phyloP scores from a whole-genome alignment of 306 rosid genomes.

The Pyrus bretschneideri region DNA sequence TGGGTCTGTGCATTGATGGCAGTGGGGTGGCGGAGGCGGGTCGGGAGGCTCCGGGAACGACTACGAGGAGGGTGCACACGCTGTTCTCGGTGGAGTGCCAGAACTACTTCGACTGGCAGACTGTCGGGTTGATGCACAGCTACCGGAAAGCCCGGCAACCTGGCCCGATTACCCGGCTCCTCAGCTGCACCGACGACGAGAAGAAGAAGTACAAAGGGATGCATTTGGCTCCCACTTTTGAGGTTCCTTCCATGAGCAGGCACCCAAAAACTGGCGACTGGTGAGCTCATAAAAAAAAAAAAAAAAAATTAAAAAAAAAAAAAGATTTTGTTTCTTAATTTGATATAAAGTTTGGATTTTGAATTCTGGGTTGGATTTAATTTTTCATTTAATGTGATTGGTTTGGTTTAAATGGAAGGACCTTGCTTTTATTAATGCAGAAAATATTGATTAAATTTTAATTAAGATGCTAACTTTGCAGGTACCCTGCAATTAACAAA shows the following conservation, averaged over 20 bases:
- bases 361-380: constrained; percentile 11
- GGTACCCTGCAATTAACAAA: constrained; percentile 99
- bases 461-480: constrained; percentile 20
- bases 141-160: constrained; percentile 75
- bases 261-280: constrained; percentile 99
- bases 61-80: constrained; percentile 61
- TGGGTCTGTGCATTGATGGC: constrained; percentile 22
- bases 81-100: constrained; percentile 97
- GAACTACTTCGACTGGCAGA: constrained; percentile 98
- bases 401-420: neutral
- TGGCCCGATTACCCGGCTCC: constrained; percentile 88
- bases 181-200: constrained; percentile 92
- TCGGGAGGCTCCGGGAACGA: constrained; percentile 28
- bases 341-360: constrained; percentile 2
- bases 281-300: constrained; percentile 19
- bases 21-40: constrained; percentile 28
- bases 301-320: no score
- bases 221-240: constrained; percentile 94
- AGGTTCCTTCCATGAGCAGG: constrained; percentile 93
- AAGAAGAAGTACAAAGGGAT: constrained; percentile 80
- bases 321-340: neutral
- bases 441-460: no score
- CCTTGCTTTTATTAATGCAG: neutral
- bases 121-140: constrained; percentile 89
- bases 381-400: neutral